Percentiles rank a stretch among this genome's conserved stretches.
phyloP scores from a whole-genome alignment of 768 basidiomycete genomes.

The Boletus speciosus region DNA sequence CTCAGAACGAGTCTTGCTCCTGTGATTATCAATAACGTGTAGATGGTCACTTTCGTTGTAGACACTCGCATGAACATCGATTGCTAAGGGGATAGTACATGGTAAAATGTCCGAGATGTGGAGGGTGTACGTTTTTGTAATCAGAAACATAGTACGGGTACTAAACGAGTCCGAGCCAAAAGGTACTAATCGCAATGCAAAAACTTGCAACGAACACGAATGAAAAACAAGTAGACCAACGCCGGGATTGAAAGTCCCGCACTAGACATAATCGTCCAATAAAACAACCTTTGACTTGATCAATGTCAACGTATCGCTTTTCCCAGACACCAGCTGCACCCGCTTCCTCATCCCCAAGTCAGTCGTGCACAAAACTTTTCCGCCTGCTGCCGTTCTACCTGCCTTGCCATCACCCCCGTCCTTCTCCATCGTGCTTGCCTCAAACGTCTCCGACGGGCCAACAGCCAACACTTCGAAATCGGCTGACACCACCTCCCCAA shows the following conservation, averaged over 20 bases:
- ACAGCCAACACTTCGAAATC: conserved; percentile 7
- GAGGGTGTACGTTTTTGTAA: not conserved
- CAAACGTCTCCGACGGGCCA: not conserved
- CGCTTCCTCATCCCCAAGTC: conserved; percentile 13
- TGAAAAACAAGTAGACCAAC: not conserved
- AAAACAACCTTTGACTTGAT: conserved; percentile 7
- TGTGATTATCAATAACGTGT: not conserved
- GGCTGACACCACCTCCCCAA: conserved; percentile 3
- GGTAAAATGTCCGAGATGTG: not conserved
- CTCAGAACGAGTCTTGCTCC: too few relatives aligned
- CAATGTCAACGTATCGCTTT: not conserved
- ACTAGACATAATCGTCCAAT: too few relatives aligned
- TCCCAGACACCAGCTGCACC: not conserved
- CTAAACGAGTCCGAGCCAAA: too few relatives aligned
- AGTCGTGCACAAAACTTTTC: conserved; percentile 13
- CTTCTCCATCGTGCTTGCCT: conserved; percentile 12
- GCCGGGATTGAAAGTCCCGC: not conserved
- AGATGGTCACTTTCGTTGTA: not conserved
- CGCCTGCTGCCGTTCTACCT: not conserved
- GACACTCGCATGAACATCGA: not conserved
- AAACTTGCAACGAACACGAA: not conserved
- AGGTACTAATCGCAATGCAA: not conserved
- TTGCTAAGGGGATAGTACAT: not conserved
- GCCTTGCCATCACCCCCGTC: not conserved
- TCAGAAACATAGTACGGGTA: too few relatives aligned